A percentile compares a stretch with the other conserved stretches of the same genome.
phyloP scores from a whole-genome alignment of 108 stramenopile genomes.

The Pseudonitzschia multiseries region DNA sequence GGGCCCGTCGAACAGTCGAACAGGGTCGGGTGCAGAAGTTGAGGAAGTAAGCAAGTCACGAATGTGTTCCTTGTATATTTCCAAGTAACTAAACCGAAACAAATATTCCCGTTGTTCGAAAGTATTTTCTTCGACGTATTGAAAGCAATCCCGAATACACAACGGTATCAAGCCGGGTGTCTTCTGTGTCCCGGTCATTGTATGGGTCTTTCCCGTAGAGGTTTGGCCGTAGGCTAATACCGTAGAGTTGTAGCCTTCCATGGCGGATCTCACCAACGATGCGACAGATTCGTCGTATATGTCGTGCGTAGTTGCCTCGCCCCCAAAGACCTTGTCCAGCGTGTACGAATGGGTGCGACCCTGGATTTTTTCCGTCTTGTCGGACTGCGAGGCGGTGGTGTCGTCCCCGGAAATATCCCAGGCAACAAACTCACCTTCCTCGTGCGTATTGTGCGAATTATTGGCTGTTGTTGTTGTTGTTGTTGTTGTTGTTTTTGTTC shows the following conservation, averaged over 20 bases:
- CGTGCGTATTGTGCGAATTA: neutral
- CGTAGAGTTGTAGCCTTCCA: constrained; percentile 92
- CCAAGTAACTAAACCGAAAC: constrained; percentile 87
- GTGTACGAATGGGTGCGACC: constrained; percentile 61
- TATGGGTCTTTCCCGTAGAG: constrained; percentile 79
- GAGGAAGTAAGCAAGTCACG: constrained; percentile 71
- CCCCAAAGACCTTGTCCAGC: constrained; percentile 64
- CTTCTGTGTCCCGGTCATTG: constrained; percentile 70
- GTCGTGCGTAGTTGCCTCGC: constrained; percentile 36
- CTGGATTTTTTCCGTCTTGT: constrained; percentile 26
- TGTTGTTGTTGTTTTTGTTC: neutral
- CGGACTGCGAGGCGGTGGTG: constrained; percentile 44
- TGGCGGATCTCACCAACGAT: constrained; percentile 53
- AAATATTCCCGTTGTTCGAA: constrained; percentile 64
- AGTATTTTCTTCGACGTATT: constrained; percentile 41
- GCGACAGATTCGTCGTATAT: constrained; percentile 55
- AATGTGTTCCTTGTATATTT: constrained; percentile 92
- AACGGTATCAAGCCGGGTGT: constrained; percentile 67
- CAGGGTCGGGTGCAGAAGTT: constrained; percentile 39
- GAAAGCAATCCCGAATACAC: constrained; percentile 67
- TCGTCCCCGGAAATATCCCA: constrained; percentile 45
- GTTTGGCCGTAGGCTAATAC: constrained; percentile 94
- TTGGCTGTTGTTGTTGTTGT: neutral
- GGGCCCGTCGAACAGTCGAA: constrained; percentile 75
- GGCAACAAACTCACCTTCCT: constrained; percentile 17